phyloP scores from a whole-genome alignment of 2,329 filamentous ascomycete species.

The Fusarium xylarioides region DNA sequence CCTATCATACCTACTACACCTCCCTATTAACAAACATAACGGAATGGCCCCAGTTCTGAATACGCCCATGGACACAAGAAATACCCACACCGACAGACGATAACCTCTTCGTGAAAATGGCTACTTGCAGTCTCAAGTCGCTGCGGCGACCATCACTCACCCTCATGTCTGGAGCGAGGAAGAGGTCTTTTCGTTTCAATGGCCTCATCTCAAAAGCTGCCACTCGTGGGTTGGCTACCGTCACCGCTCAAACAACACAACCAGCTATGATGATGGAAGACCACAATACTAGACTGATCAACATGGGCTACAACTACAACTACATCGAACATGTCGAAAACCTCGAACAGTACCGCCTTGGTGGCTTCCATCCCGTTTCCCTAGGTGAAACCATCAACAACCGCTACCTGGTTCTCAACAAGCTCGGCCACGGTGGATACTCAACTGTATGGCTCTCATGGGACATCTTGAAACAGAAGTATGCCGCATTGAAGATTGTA shows the following conservation, averaged over 20 bases:
- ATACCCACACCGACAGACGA: slow-evolving; percentile 12
- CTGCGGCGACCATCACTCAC: slow-evolving; percentile 31
- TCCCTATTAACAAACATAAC: neutral
- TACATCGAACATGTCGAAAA: slow-evolving; percentile 37
- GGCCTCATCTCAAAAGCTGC: slow-evolving; percentile 24
- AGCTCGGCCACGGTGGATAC: slow-evolving; percentile 39
- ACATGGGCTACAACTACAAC: slow-evolving; percentile 35
- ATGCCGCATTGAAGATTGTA: slow-evolving; percentile 36
- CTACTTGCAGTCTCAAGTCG: slow-evolving; percentile 33
- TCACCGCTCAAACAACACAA: slow-evolving; percentile 26
- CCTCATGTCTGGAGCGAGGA: slow-evolving; percentile 24
- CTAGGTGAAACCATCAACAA: slow-evolving; percentile 37
- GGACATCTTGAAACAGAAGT: slow-evolving; percentile 35
- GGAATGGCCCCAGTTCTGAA: slow-evolving; percentile 16
- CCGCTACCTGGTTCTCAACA: slow-evolving; percentile 38
- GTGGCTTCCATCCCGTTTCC: slow-evolving; percentile 33
- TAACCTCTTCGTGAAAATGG: slow-evolving; percentile 22
- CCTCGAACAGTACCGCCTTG: slow-evolving; percentile 32
- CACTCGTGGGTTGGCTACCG: slow-evolving; percentile 24
- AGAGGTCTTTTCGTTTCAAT: slow-evolving; percentile 12
- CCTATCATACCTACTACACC: neutral
- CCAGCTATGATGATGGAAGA: slow-evolving; percentile 27
- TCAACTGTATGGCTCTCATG: slow-evolving; percentile 41
- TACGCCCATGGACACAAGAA: slow-evolving; percentile 11
- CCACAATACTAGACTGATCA: slow-evolving; percentile 29